Evolutionary conservation across 345 rosid species (phyloP).

Genomic region (Lenwebbia sp.): DNA sequence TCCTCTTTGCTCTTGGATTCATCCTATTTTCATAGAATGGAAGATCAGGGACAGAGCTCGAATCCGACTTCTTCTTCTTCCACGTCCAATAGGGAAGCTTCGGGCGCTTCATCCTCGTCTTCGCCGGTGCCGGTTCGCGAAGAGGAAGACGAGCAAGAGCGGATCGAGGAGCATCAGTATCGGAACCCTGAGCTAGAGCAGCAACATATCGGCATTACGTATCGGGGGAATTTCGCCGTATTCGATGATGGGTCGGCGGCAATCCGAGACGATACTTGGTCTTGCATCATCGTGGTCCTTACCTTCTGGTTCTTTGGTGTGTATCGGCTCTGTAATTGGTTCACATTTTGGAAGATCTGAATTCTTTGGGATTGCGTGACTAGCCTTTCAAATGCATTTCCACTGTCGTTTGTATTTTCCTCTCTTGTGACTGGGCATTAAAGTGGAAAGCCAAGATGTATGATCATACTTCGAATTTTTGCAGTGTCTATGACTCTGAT

Average conservation of each 20-base stretch:
- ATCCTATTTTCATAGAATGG: slow-evolving; percentile 15
- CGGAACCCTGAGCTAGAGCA: slow-evolving; percentile 30
- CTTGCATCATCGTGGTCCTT: slow-evolving; percentile 73
- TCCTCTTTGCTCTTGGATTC: background rate
- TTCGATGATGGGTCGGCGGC: slow-evolving; percentile 24
- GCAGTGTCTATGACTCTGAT: slow-evolving; percentile 87
- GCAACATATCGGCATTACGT: slow-evolving; percentile 25
- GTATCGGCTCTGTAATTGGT: slow-evolving; percentile 3
- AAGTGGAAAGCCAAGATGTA: background rate
- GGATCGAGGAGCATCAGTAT: slow-evolving; percentile 10
- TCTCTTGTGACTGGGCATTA: background rate
- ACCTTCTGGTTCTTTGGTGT: slow-evolving; percentile 89
- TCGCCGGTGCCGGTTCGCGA: slow-evolving; percentile 29
- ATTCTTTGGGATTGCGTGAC: background rate
- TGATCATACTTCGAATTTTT: background rate
- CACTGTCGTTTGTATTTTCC: background rate
- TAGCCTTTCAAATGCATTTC: background rate
- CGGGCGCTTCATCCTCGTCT: slow-evolving; percentile 12
- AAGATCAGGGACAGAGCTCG: slow-evolving; percentile 32
- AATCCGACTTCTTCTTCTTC: background rate
- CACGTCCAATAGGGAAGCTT: background rate
- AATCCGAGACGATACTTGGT: slow-evolving; percentile 67
- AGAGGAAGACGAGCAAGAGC: slow-evolving; percentile 27
- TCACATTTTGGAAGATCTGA: background rate
- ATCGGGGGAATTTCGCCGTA: slow-evolving; percentile 15